A percentile compares a stretch with the other conserved stretches of the same genome.
These are phyloP conservation scores for Xylaria sp. DNA, from an alignment of 495 filamentous ascomycete species.

Conservation along the genomic window DNA sequence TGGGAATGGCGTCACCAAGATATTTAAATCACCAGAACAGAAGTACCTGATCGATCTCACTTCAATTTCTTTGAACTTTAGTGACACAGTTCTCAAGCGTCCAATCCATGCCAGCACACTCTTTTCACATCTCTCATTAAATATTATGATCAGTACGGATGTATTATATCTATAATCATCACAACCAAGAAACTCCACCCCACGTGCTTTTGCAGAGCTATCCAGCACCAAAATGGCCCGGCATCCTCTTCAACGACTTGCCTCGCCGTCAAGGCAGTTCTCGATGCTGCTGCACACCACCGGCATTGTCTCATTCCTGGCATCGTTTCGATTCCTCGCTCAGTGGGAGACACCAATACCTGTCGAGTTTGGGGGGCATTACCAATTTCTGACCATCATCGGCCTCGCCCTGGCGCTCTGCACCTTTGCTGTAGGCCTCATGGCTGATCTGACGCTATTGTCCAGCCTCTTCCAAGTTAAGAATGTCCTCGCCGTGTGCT, in stretches of 20 bases:
- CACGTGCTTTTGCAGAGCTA: neutral
- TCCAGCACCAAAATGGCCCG: constrained; percentile 32
- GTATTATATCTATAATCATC: neutral
- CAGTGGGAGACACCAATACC: constrained; percentile 58
- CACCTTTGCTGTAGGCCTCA: constrained; percentile 72
- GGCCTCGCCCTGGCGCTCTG: constrained; percentile 72
- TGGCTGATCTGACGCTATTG: constrained; percentile 76
- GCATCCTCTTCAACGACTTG: constrained; percentile 76
- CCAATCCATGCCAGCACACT: neutral
- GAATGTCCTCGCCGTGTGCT: constrained; percentile 74
- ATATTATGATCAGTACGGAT: neutral
- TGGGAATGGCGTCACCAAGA: constrained; percentile 20
- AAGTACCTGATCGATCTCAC: neutral
- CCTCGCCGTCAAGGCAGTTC: constrained; percentile 71
- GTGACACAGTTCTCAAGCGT: neutral
- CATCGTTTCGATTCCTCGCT: constrained; percentile 67
- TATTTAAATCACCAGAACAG: neutral
- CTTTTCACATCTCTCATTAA: neutral
- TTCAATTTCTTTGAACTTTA: neutral
- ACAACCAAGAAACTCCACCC: neutral
- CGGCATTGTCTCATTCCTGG: constrained; percentile 72
- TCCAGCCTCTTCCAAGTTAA: constrained; percentile 72
- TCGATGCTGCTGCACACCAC: constrained; percentile 74
- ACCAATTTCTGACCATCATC: constrained; percentile 85
- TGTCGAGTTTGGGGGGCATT: constrained; percentile 80